Evolutionary conservation across 352 stramenopile genomes (phyloP), one percentile per base, ranked within the genome.

Genomic region (Phytophthora foliorum): DNA sequence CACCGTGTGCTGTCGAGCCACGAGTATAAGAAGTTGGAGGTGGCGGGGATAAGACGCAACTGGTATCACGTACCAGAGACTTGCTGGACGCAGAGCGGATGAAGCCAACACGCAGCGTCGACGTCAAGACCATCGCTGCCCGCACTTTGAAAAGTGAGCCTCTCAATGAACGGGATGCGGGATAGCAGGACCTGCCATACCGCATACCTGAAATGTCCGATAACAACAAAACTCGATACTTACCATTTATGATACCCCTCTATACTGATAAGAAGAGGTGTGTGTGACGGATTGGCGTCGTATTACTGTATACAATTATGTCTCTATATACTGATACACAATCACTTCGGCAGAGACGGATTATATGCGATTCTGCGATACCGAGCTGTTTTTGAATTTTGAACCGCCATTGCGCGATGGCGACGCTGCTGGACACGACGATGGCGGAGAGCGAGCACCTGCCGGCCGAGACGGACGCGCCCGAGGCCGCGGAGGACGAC

Each of bases 1-100:
- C 42, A 93, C 82, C n/a, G 80, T 86, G 66, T 95, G 87, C 87
- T 94, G 51, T 11, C 51, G 0, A 69, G 22, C 31, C 52, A 41
- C 17, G 46, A 11, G 5, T 51, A 45, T 51, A 41, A 59, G 16
- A 13, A 11, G 34, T 36, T 7, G 34, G 4, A 46, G n/a, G 38
- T 16, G 42, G 27, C 25, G 39, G 22, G 34, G 14, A 39, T 39
- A 39, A 8, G 5, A 38, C 19, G 32, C 0, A 27, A 13, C 1
- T 45, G 11, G 8, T 5, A 45, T 1, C 1, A 48, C 65, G 31
- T 8, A 68, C 62, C 58, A 71, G 46, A 39, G 31, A 29, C 27
- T 63, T 74, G 41, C 51, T 65, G 10, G 63, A 53, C n/a, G 57
- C 45, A 21, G 21, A 31, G 49, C 29, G 57, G 16, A 73, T 46